These are phyloP conservation scores for Aphanocladium album DNA, from an alignment of 2,329 filamentous ascomycete species.

Conservation along the genomic window DNA sequence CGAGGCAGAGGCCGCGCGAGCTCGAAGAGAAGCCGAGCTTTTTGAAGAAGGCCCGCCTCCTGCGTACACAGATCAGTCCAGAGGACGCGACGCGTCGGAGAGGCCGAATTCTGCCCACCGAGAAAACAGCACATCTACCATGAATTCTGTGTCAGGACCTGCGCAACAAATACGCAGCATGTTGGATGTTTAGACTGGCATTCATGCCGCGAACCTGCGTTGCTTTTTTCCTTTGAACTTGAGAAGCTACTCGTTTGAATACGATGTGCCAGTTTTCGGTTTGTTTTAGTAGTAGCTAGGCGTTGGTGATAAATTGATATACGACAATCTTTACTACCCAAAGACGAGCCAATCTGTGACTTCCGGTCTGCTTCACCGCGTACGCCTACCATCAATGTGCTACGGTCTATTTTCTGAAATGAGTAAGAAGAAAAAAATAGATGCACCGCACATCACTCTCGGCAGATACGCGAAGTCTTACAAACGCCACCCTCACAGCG, in stretches of 20 bases:
- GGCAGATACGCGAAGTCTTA: slow-evolving; percentile 1
- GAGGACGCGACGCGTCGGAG: slow-evolving; percentile 21
- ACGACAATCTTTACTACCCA: neutral
- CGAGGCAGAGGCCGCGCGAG: slow-evolving; percentile 25
- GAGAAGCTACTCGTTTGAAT: neutral
- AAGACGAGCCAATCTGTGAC: neutral
- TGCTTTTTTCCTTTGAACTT: neutral
- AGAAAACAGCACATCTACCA: slow-evolving; percentile 42
- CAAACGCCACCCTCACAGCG: neutral
- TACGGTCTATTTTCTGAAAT: neutral
- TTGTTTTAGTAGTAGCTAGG: slow-evolving; percentile 6
- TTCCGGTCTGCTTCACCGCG: neutral
- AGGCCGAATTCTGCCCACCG: slow-evolving; percentile 31
- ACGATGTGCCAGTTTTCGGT: neutral
- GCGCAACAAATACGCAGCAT: slow-evolving; percentile 55
- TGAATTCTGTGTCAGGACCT: slow-evolving; percentile 40
- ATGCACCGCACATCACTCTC: neutral
- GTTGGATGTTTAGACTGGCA: slow-evolving; percentile 45
- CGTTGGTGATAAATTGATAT: neutral
- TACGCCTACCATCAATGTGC: neutral
- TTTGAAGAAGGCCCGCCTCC: slow-evolving; percentile 41
- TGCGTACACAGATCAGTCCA: slow-evolving; percentile 28
- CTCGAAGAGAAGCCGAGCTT: slow-evolving; percentile 34
- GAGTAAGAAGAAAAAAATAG: neutral
- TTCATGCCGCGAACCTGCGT: neutral